These are phyloP conservation scores for Paramyrothecium sp. DNA, from an alignment of 2,329 filamentous ascomycete genomes.

Conservation along the genomic window DNA sequence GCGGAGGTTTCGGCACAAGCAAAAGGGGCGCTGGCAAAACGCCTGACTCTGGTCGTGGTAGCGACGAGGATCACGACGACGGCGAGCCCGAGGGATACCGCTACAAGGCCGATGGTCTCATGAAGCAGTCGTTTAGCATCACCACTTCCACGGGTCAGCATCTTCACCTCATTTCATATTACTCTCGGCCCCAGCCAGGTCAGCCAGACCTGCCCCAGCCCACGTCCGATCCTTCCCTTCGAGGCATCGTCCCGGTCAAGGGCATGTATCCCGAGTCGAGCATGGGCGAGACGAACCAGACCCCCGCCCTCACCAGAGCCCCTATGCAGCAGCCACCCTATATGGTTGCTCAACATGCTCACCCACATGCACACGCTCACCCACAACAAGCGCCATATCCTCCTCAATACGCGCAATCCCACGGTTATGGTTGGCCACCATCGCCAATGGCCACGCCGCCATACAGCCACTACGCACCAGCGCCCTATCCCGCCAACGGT, in stretches of 20 bases:
- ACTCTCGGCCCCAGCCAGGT: constrained; percentile 74
- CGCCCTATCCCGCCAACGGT: constrained; percentile 30
- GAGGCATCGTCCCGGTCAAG: constrained; percentile 82
- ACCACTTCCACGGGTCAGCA: constrained; percentile 87
- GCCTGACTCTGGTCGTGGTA: constrained; percentile 76
- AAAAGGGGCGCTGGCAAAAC: constrained; percentile 68
- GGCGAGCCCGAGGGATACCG: constrained; percentile 87
- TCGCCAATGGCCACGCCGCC: constrained; percentile 55
- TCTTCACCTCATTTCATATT: constrained; percentile 97
- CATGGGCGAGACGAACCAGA: constrained; percentile 78
- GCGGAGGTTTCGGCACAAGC: constrained; percentile 66
- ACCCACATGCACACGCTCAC: constrained; percentile 29
- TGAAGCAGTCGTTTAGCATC: constrained; percentile 99
- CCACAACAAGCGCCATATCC: constrained; percentile 27
- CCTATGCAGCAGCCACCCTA: constrained; percentile 55
- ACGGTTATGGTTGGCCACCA: constrained; percentile 52
- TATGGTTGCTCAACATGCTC: constrained; percentile 32
- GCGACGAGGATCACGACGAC: constrained; percentile 82
- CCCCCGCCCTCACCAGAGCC: constrained; percentile 76
- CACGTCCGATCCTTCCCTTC: constrained; percentile 73
- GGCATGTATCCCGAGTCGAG: constrained; percentile 98
- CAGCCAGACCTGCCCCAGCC: constrained; percentile 76
- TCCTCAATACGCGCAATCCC: constrained; percentile 39
- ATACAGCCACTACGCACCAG: constrained; percentile 43
- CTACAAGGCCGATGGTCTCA: constrained; percentile 93